A percentile compares a stretch with the other conserved stretches of the same genome.
These are phyloP conservation scores for Kuraishia capsulata DNA, from an alignment of 805 yeast genomes.

Conservation along the genomic window DNA sequence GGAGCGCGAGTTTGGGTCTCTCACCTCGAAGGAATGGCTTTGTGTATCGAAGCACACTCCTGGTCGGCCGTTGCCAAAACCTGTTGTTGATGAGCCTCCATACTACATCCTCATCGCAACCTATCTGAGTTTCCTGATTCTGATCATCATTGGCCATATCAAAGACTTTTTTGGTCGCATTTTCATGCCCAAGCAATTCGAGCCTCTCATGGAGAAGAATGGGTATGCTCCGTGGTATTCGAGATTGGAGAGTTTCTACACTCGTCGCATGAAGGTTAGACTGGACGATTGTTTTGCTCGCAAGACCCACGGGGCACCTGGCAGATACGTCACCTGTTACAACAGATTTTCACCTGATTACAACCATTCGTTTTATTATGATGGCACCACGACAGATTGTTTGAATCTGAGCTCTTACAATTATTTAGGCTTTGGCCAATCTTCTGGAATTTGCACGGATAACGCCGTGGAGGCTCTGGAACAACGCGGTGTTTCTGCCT, in stretches of 20 bases:
- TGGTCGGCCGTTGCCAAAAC: slow-evolving; percentile 50
- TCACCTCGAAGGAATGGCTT: slow-evolving; percentile 54
- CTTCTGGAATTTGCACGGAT: slow-evolving; percentile 85
- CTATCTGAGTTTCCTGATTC: slow-evolving; percentile 72
- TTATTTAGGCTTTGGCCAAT: slow-evolving; percentile 94
- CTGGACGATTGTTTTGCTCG: slow-evolving; percentile 92
- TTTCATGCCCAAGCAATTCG: slow-evolving; percentile 58
- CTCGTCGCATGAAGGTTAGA: slow-evolving; percentile 83
- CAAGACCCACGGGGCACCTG: slow-evolving; percentile 97
- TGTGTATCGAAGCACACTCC: slow-evolving; percentile 51
- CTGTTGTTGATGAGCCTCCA: slow-evolving; percentile 78
- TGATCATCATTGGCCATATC: slow-evolving; percentile 83
- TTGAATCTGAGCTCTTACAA: slow-evolving; percentile 86
- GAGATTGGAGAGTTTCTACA: slow-evolving; percentile 87
- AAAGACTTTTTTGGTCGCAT: slow-evolving; percentile 80
- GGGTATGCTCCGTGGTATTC: slow-evolving; percentile 96
- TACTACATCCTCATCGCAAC: slow-evolving; percentile 72
- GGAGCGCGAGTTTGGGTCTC: slow-evolving; percentile 68
- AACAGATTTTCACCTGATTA: slow-evolving; percentile 67
- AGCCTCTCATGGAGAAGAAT: slow-evolving; percentile 62
- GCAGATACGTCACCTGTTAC: slow-evolving; percentile 75
- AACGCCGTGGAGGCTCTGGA: slow-evolving; percentile 54
- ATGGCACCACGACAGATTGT: slow-evolving; percentile 71
- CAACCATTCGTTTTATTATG: slow-evolving; percentile 56
- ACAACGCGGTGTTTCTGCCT: slow-evolving; percentile 65